Evolutionary conservation across 2,329 filamentous ascomycete species (phyloP).

Genomic region (Colletotrichum neosansevieriae): DNA sequence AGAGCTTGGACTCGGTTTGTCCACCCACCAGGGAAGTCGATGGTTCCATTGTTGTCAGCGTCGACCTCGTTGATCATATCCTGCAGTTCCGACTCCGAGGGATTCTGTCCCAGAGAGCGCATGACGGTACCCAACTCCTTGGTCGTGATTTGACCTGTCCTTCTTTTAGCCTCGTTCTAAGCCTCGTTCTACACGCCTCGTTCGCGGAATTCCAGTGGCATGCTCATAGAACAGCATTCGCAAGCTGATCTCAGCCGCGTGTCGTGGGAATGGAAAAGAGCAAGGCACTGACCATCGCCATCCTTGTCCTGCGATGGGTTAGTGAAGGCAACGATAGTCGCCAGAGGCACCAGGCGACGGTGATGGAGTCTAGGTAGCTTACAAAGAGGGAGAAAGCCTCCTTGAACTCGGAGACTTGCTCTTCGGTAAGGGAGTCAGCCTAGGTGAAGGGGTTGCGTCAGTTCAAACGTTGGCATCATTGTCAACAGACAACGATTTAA

Average conservation of each 20-base stretch:
- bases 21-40: conserved; percentile 85
- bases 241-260: conserved; percentile 14
- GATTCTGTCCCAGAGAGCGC: conserved; percentile 91
- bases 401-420: conserved; percentile 99
- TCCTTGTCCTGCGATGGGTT: conserved; percentile 80
- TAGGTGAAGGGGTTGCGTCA: conserved; percentile 53
- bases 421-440: conserved; percentile 99
- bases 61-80: conserved; percentile 97
- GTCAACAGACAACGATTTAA: conserved; percentile 2
- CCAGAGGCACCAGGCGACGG: conserved; percentile 3
- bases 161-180: conserved; percentile 45
- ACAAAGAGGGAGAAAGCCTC: conserved; percentile 99
- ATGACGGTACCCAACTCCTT: conserved; percentile 92
- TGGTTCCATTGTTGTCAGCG: conserved; percentile 92
- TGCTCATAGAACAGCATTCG: conserved; percentile 9
- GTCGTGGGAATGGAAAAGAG: conserved; percentile 20
- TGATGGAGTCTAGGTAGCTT: conserved; percentile 60
- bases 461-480: conserved; percentile 20
- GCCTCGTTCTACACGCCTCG: conserved; percentile 33
- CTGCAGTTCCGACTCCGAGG: conserved; percentile 89
- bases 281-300: conserved; percentile 80
- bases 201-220: not conserved
- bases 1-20: no score
- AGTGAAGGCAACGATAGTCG: conserved; percentile 37
- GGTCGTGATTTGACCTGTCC: conserved; percentile 86